phyloP scores from a whole-genome alignment of 306 rosid genomes.

The Vicia sativa region DNA sequence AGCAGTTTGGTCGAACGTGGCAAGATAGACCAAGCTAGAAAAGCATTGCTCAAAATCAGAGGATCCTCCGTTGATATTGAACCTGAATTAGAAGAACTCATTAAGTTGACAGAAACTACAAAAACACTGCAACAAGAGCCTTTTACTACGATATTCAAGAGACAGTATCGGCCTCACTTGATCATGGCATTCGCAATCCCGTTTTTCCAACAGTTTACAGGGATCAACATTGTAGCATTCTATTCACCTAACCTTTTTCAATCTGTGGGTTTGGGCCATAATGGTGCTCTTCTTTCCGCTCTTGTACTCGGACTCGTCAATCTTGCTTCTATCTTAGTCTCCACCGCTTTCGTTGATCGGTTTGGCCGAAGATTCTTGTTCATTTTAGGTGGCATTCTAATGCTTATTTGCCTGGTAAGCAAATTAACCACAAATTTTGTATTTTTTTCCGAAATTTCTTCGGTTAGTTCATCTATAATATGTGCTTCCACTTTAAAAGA shows the following conservation, averaged over 20 bases:
- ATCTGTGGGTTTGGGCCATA: slow-evolving; percentile 68
- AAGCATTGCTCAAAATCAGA: slow-evolving; percentile 48
- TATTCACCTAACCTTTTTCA: slow-evolving; percentile 76
- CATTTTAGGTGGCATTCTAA: slow-evolving; percentile 59
- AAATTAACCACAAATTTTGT: not conserved
- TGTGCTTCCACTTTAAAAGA: slow-evolving; percentile 26
- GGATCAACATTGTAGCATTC: slow-evolving; percentile 69
- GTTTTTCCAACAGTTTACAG: slow-evolving; percentile 63
- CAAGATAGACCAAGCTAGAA: slow-evolving; percentile 51
- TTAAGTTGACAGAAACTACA: slow-evolving; percentile 38
- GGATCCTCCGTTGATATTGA: slow-evolving; percentile 55
- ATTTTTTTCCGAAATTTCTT: not conserved
- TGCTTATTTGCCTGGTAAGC: slow-evolving; percentile 57
- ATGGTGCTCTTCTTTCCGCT: slow-evolving; percentile 62
- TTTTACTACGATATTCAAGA: slow-evolving; percentile 51
- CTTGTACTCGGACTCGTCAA: slow-evolving; percentile 63
- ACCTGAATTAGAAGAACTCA: slow-evolving; percentile 53
- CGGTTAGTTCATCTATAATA: not conserved
- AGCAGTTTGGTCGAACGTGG: slow-evolving; percentile 72
- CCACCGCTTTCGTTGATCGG: slow-evolving; percentile 64
- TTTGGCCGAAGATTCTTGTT: slow-evolving; percentile 67
- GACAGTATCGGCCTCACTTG: slow-evolving; percentile 67
- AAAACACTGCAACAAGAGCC: slow-evolving; percentile 52
- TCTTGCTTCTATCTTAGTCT: slow-evolving; percentile 50
- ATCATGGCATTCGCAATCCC: slow-evolving; percentile 60